phyloP scores from a whole-genome alignment of 1,284 basidiomycete genomes.

The Ganoderma lucidum region DNA sequence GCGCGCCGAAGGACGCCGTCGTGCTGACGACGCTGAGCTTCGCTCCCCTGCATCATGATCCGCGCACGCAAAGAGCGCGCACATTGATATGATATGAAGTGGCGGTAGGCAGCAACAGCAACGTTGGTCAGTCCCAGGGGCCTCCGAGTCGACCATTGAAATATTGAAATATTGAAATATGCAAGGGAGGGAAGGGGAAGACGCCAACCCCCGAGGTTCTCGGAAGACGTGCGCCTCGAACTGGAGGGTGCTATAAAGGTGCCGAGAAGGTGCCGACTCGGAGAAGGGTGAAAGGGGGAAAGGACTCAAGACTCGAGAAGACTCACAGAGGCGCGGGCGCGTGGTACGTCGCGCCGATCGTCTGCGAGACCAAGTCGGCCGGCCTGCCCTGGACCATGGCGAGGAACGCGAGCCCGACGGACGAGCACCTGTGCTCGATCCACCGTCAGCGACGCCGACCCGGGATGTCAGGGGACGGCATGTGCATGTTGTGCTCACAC shows the following conservation, averaged over 20 bases:
- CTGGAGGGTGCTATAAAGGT: too few species aligned
- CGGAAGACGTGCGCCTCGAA: neutral
- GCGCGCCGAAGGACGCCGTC: slow-evolving; percentile 17
- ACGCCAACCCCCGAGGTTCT: neutral
- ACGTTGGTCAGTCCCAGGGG: too few species aligned
- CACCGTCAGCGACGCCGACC: neutral
- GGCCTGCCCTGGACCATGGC: slow-evolving; percentile 45
- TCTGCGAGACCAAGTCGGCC: slow-evolving; percentile 55
- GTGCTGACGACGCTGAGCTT: slow-evolving; percentile 22
- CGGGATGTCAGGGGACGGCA: too few species aligned
- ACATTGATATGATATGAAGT: too few species aligned
- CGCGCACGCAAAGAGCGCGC: too few species aligned
- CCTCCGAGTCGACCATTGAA: too few species aligned
- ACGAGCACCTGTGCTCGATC: slow-evolving; percentile 48
- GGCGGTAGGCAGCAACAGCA: too few species aligned
- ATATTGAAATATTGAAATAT: too few species aligned
- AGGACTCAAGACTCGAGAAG: too few species aligned
- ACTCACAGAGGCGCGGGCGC: slow-evolving; percentile 26
- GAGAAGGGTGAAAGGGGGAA: neutral
- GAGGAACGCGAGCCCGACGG: slow-evolving; percentile 48
- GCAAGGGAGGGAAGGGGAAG: too few species aligned
- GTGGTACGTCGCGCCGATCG: slow-evolving; percentile 57
- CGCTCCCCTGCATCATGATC: slow-evolving; percentile 9
- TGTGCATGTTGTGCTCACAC: slow-evolving; percentile 9
- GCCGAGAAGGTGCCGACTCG: too few species aligned